Conservation (phyloP, 2,329 filamentous ascomycete genomes). For the Claviceps humidiphila region DNA sequence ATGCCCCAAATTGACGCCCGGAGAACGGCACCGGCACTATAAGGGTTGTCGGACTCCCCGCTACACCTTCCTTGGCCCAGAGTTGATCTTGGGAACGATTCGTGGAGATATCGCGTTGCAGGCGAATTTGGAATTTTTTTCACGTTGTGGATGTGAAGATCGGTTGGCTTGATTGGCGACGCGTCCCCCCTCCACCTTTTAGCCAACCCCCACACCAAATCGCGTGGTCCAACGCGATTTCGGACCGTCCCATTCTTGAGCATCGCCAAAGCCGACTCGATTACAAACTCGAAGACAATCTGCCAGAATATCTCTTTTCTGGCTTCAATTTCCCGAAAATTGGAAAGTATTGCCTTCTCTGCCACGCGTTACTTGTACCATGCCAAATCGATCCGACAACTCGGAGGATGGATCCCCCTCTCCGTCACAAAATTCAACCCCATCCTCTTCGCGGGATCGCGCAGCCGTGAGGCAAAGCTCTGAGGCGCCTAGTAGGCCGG, state of each 20-base stretch:
- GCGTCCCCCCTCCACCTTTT: not conserved
- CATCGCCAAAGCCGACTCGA: not conserved
- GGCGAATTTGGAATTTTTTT: no score
- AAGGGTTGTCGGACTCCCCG: no score
- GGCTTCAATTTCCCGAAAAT: no score
- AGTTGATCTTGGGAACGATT: no score
- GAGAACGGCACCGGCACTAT: no score
- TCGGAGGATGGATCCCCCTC: slow-evolving; percentile 10
- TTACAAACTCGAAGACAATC: not conserved
- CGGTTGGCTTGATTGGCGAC: not conserved
- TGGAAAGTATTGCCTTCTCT: not conserved
- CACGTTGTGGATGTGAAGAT: no score
- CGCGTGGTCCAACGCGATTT: not conserved
- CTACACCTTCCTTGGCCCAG: no score
- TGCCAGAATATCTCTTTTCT: no score
- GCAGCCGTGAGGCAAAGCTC: slow-evolving; percentile 16
- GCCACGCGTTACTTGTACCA: not conserved
- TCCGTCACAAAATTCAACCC: slow-evolving; percentile 8
- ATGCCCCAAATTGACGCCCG: no score
- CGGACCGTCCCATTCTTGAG: not conserved
- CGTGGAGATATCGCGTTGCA: no score
- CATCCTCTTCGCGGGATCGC: slow-evolving; percentile 10
- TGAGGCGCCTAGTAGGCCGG: slow-evolving; percentile 11
- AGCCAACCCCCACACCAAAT: not conserved
- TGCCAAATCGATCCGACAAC: slow-evolving; percentile 15